Base-by-base conservation (phyloP, 1,139 yeast genomes). In the Pneumocystis jirovecii region DNA sequence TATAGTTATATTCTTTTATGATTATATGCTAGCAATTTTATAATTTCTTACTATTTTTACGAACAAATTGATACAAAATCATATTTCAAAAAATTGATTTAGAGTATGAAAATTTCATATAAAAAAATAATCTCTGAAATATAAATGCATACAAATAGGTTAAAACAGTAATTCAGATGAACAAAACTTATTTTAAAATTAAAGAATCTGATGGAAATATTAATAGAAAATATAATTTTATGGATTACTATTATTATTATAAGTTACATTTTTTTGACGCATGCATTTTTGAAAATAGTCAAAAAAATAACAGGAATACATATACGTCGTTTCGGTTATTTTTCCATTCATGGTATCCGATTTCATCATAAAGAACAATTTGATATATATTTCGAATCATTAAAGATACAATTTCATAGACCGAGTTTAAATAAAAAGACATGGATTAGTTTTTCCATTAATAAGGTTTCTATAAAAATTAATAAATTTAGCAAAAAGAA, bases 271-370 rank as follows among this genome's bases (percentile, higher is more conserved):
- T 10, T 50, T 50, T 50, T 50, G 12, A 50, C 34, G 34, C 34
- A 50, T 50, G 25, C 25, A 25, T 5, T 25, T 3, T 12, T 25
- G 10, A 12, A 12, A 25, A 29, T 25, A 25, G 68, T 77, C 19
- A 73, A 80, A 21, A 71, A 77, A 29, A 71, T 76, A 65, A 76
- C 80, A 0, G 80, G 80, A n/a, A 70, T 78, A 56, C 76, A 79
- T 35, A 76, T 78, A 69, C 76, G 76, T 67, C 74, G 80, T 31
- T 69, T 78, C 17, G 80, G 80, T 35, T 78, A 77, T 70, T 70
- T 78, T 66, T 75, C 77, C 37, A 68, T 78, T 19, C 72, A 77
- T 39, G 75, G 76, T 67, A 71, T 78, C 21, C 70, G 76, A 0
- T 72, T 74, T 64, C 70, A 76, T 8, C 75, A 77, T 8, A 70